Percentiles rank a stretch among this genome's conserved stretches.
These are phyloP conservation scores for Penicillium paxilli DNA, from an alignment of 495 filamentous ascomycete species.

Conservation along the genomic window DNA sequence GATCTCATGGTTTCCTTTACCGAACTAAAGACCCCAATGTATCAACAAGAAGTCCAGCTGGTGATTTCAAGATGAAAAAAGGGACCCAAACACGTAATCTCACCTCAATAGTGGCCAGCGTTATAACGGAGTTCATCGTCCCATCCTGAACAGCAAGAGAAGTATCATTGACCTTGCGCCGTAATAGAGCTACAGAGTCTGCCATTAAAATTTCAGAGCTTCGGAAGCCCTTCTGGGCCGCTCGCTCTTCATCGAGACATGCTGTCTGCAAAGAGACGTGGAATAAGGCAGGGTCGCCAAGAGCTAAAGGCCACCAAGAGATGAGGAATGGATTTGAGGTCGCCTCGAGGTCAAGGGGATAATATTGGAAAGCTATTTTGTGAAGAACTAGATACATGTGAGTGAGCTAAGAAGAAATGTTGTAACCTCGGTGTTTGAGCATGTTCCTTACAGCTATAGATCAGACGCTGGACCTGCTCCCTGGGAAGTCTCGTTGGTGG, in stretches of 20 bases:
- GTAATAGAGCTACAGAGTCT: constrained; percentile 47
- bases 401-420: constrained; percentile 8
- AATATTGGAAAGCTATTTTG: constrained; percentile 56
- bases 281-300: constrained; percentile 52
- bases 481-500: constrained; percentile 48
- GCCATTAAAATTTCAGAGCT: constrained; percentile 51
- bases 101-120: constrained; percentile 53
- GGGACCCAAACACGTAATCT: background rate
- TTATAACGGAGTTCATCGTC: constrained; percentile 55
- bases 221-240: constrained; percentile 47
- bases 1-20: constrained; percentile 46
- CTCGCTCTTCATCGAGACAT: constrained; percentile 50
- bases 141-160: constrained; percentile 51
- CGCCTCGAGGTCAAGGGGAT: constrained; percentile 49
- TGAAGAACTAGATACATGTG: constrained; percentile 41
- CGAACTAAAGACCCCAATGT: constrained; percentile 30
- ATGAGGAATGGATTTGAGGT: constrained; percentile 52
- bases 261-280: constrained; percentile 56
- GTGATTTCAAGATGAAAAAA: background rate
- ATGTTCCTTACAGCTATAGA: constrained; percentile 45
- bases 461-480: constrained; percentile 46
- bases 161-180: constrained; percentile 41
- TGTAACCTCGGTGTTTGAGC: background rate
- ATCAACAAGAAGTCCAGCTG: background rate
- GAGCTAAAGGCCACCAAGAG: constrained; percentile 55